phyloP scores from a whole-genome alignment of 2,329 filamentous ascomycete species.

The Thelonectria rubi region DNA sequence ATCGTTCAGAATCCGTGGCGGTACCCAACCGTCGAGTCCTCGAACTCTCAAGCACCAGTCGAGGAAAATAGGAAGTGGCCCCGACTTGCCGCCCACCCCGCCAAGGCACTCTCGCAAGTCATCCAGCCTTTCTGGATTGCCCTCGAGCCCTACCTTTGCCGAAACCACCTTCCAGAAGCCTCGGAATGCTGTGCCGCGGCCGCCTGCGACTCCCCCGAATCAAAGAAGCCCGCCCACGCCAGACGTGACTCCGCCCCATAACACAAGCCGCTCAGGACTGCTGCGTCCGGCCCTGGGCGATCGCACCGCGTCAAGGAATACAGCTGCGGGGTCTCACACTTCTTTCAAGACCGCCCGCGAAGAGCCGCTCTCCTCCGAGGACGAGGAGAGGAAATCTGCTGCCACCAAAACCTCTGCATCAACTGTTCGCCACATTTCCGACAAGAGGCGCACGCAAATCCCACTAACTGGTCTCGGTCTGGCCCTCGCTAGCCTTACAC shows the following conservation, averaged over 20 bases:
- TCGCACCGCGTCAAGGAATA: constrained; percentile 61
- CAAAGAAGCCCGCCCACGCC: constrained; percentile 77
- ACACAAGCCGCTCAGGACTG: constrained; percentile 53
- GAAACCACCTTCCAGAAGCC: constrained; percentile 51
- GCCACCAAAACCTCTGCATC: constrained; percentile 54
- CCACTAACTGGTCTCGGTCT: constrained; percentile 51
- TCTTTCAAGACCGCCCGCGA: constrained; percentile 79
- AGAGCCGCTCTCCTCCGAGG: constrained; percentile 69
- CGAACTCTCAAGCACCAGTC: constrained; percentile 54
- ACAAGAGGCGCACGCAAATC: constrained; percentile 29
- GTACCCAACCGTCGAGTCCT: constrained; percentile 50
- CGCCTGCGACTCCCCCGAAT: constrained; percentile 69
- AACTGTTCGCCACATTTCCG: constrained; percentile 52
- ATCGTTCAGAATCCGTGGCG: constrained; percentile 29
- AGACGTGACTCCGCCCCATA: constrained; percentile 76
- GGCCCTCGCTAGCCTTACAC: constrained; percentile 54
- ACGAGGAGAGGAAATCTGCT: constrained; percentile 59
- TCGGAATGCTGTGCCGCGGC: constrained; percentile 49
- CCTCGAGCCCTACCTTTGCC: constrained; percentile 53
- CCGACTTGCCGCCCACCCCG: constrained; percentile 69
- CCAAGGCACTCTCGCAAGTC: constrained; percentile 68
- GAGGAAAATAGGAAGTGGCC: constrained; percentile 54
- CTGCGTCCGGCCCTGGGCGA: constrained; percentile 59
- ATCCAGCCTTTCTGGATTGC: constrained; percentile 58
- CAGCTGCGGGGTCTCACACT: constrained; percentile 67